Conservation (phyloP, 2,329 filamentous ascomycete species). For the Nothophoma quercina region DNA sequence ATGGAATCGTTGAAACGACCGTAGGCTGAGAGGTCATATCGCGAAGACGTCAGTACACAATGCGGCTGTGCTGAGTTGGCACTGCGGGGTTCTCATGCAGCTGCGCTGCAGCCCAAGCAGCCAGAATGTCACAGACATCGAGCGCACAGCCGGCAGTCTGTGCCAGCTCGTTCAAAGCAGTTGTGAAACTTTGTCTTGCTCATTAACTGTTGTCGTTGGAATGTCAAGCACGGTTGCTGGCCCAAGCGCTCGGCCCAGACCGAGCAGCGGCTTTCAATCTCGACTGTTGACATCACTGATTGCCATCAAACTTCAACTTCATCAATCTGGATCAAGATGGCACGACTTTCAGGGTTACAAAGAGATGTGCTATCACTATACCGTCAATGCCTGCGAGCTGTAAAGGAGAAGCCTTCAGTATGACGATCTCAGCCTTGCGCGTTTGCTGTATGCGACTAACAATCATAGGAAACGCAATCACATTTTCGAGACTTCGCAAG, state of each 20-base stretch:
- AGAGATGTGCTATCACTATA: conserved; percentile 87
- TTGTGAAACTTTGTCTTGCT: too few relatives aligned
- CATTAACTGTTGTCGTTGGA: neutral
- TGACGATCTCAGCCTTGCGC: conserved; percentile 29
- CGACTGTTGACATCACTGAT: conserved; percentile 15
- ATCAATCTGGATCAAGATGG: conserved; percentile 33
- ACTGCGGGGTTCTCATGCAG: conserved; percentile 2
- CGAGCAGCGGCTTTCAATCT: neutral
- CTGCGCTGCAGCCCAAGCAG: neutral
- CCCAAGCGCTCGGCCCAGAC: conserved; percentile 2
- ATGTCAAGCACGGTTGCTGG: conserved; percentile 1
- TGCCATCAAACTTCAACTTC: neutral
- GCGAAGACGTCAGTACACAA: neutral
- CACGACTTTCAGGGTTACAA: conserved; percentile 83
- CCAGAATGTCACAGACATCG: neutral
- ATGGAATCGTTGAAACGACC: too few relatives aligned
- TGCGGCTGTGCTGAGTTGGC: neutral
- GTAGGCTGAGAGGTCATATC: too few relatives aligned
- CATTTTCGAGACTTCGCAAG: conserved; percentile 72
- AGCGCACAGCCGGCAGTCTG: too few relatives aligned
- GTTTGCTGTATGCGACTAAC: conserved; percentile 17
- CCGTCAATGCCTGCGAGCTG: conserved; percentile 81
- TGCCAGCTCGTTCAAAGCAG: too few relatives aligned
- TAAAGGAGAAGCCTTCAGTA: conserved; percentile 80
- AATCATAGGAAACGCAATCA: conserved; percentile 59